phyloP scores from a whole-genome alignment of 129 eudicot species.

The Artemisia tridentata region DNA sequence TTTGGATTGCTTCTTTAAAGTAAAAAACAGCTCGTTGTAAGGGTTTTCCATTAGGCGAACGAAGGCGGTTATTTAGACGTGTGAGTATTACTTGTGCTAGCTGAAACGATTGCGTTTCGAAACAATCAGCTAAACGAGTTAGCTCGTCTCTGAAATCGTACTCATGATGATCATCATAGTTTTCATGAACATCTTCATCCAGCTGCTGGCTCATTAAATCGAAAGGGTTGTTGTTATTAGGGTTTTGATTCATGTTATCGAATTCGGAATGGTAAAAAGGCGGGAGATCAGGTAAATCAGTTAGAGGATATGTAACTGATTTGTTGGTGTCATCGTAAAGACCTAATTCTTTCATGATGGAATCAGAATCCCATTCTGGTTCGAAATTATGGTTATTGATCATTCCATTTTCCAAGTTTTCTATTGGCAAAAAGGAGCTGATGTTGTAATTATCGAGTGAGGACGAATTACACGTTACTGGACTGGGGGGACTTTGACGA shows the following conservation, averaged over 20 bases:
- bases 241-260: conserved; percentile 1
- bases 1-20: conserved; percentile 86
- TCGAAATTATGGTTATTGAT: conserved; percentile 45
- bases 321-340: conserved; percentile 29
- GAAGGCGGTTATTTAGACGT: conserved; percentile 72
- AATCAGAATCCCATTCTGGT: conserved; percentile 74
- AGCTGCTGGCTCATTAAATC: conserved; percentile 27
- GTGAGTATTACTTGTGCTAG: conserved; percentile 62
- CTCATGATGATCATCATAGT: background rate
- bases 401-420: conserved; percentile 47
- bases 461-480: no score
- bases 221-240: conserved; percentile 23
- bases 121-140: conserved; percentile 66
- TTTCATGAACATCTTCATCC: conserved; percentile 26
- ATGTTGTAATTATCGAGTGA: no score
- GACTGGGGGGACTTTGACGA: no score
- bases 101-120: conserved; percentile 72
- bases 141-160: conserved; percentile 64
- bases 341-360: conserved; percentile 34
- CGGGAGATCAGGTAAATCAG: conserved; percentile 51
- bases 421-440: conserved; percentile 24
- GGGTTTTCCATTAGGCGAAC: conserved; percentile 55
- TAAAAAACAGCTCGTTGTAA: conserved; percentile 82
- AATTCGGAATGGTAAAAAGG: conserved; percentile 41
- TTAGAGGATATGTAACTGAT: conserved; percentile 22